phyloP scores from a whole-genome alignment of 805 yeast genomes.

The Nakazawaea wickerhamii region DNA sequence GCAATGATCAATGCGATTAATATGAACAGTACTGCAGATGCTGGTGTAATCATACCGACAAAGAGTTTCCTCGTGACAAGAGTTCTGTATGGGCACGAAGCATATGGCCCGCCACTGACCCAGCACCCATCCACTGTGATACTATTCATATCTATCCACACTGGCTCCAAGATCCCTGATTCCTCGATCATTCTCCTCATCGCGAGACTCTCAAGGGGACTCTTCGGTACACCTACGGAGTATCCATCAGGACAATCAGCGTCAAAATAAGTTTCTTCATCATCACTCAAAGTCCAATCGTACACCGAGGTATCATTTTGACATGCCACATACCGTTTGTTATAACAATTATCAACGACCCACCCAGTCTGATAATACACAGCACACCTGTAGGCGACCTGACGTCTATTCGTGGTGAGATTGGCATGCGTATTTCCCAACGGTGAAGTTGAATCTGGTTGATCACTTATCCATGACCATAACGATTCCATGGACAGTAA shows the following conservation, averaged over 20 bases:
- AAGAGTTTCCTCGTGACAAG: constrained; percentile 51
- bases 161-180: constrained; percentile 27
- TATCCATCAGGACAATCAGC: constrained; percentile 32
- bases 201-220: constrained; percentile 40
- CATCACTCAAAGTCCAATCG: constrained; percentile 37
- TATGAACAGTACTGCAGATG: constrained; percentile 50
- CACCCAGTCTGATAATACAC: constrained; percentile 40
- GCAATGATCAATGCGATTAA: constrained; percentile 45
- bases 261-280: constrained; percentile 38
- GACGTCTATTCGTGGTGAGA: not conserved
- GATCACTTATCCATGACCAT: constrained; percentile 74
- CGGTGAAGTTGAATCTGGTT: constrained; percentile 36
- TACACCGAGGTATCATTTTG: constrained; percentile 32
- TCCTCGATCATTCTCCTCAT: constrained; percentile 19
- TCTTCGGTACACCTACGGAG: constrained; percentile 41
- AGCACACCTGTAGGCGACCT: constrained; percentile 40
- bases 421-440: constrained; percentile 7
- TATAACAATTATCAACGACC: constrained; percentile 64
- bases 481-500: constrained; percentile 29
- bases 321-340: constrained; percentile 51
- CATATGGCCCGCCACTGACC: constrained; percentile 77
- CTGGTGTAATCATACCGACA: constrained; percentile 60
- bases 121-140: constrained; percentile 71
- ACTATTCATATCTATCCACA: constrained; percentile 84
- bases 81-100: constrained; percentile 71